These are phyloP conservation scores for Suillus variegatus DNA, from an alignment of 768 basidiomycete genomes.

Conservation along the genomic window DNA sequence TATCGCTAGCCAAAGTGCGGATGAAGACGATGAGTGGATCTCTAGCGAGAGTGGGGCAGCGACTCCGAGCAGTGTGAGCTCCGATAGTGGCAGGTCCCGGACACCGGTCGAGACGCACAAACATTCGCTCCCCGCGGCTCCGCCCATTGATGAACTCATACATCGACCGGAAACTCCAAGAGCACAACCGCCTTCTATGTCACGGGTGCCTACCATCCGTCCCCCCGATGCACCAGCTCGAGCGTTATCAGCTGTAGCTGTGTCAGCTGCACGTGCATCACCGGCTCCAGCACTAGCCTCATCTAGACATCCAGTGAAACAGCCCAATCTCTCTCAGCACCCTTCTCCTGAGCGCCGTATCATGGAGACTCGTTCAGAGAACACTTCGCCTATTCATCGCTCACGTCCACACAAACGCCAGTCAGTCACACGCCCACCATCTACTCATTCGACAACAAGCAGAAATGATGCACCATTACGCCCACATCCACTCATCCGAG, in stretches of 20 bases:
- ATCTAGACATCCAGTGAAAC: conserved; percentile 17
- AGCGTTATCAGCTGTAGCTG: conserved; percentile 4
- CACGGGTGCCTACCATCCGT: conserved; percentile 35
- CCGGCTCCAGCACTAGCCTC: conserved; percentile 16
- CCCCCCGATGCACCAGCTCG: conserved; percentile 26
- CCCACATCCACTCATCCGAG: conserved; percentile 78
- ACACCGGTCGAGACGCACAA: conserved; percentile 32
- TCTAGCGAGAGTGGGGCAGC: conserved; percentile 77
- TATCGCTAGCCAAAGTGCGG: conserved; percentile 50
- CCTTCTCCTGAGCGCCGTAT: conserved; percentile 20
- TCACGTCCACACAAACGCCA: conserved; percentile 41
- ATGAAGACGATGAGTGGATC: conserved; percentile 72
- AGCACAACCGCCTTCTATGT: conserved; percentile 32
- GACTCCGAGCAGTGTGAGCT: conserved; percentile 57
- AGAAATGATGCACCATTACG: conserved; percentile 45
- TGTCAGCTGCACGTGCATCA: conserved; percentile 20
- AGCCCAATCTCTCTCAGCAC: conserved; percentile 18
- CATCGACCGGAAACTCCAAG: conserved; percentile 32
- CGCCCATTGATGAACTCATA: conserved; percentile 18
- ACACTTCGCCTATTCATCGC: conserved; percentile 39
- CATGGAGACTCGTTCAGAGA: conserved; percentile 38
- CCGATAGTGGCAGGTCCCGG: conserved; percentile 38
- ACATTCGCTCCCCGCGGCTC: conserved; percentile 12
- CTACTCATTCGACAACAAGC: conserved; percentile 56
- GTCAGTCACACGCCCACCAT: conserved; percentile 58